These are phyloP conservation scores for Microbotryum silenes-acaulis DNA, from an alignment of 1,284 basidiomycete genomes.

Conservation along the genomic window DNA sequence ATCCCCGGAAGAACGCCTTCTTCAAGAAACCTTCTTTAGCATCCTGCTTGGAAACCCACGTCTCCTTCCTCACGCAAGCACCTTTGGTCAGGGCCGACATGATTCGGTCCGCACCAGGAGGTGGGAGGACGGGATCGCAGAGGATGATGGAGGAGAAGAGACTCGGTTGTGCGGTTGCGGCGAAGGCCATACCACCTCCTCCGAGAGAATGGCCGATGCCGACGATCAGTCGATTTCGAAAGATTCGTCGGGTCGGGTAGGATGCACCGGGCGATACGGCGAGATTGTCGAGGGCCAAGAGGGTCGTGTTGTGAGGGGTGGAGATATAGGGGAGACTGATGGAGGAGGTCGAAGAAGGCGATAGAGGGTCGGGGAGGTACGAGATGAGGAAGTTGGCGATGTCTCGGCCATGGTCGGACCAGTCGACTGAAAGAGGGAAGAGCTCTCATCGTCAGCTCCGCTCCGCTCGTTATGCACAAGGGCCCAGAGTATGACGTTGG, in stretches of 20 bases:
- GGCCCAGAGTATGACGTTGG: neutral
- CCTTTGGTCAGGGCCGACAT: slow-evolving; percentile 27
- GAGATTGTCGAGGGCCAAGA: slow-evolving; percentile 16
- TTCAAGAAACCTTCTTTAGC: slow-evolving; percentile 52
- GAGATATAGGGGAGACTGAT: neutral
- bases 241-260: slow-evolving; percentile 37
- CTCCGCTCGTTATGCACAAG: neutral
- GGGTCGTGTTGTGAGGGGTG: neutral
- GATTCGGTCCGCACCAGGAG: slow-evolving; percentile 33
- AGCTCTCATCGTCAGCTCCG: slow-evolving; percentile 1
- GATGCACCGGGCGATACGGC: neutral
- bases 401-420: slow-evolving; percentile 62
- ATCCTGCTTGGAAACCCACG: slow-evolving; percentile 49
- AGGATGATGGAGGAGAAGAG: slow-evolving; percentile 67
- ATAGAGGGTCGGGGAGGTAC: slow-evolving; percentile 45
- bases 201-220: slow-evolving; percentile 75
- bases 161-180: slow-evolving; percentile 49
- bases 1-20: slow-evolving; percentile 60
- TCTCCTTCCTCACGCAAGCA: slow-evolving; percentile 27
- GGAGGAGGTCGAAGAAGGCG: neutral
- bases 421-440: slow-evolving; percentile 49
- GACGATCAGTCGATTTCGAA: slow-evolving; percentile 45
- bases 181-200: slow-evolving; percentile 46
- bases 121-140: slow-evolving; percentile 66
- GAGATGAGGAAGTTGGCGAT: slow-evolving; percentile 60